Evolutionary conservation across 192 early-diverging fungal genomes (phyloP).

Genomic region (Obelidium mucronatum): DNA sequence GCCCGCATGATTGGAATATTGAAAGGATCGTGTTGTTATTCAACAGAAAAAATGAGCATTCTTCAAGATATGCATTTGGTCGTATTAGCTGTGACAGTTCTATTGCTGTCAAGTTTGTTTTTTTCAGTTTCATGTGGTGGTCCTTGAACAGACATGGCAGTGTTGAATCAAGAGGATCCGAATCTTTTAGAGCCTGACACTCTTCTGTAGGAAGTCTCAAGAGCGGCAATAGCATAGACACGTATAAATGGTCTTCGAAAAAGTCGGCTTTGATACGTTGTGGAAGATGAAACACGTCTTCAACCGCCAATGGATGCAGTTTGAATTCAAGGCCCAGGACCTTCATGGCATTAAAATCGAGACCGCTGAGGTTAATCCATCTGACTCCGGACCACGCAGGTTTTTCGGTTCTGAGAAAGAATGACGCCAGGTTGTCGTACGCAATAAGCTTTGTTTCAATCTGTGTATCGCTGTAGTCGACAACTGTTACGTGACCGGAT

Average conservation of each 20-base stretch:
- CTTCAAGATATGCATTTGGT: conserved; percentile 18
- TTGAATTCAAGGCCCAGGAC: not conserved
- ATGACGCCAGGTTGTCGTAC: too few species aligned
- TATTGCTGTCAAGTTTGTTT: not conserved
- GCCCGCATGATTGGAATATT: conserved; percentile 2
- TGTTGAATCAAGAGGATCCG: not conserved
- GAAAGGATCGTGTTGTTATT: not conserved
- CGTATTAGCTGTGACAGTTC: not conserved
- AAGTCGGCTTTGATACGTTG: conserved; percentile 41
- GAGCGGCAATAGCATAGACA: conserved; percentile 20
- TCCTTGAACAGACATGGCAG: conserved; percentile 12
- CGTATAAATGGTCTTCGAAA: conserved; percentile 6
- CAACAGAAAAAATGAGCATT: conserved; percentile 15
- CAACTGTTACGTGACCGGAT: too few species aligned
- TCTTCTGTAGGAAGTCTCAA: not conserved
- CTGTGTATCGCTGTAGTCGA: too few species aligned
- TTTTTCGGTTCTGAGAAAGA: too few species aligned
- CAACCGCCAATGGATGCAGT: conserved; percentile 49
- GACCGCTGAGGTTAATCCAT: conserved; percentile 64
- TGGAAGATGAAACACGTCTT: conserved; percentile 44
- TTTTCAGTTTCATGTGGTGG: conserved; percentile 3
- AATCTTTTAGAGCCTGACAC: not conserved
- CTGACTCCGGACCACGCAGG: too few species aligned
- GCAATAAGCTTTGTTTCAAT: too few species aligned
- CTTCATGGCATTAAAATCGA: conserved; percentile 41